Evolutionary conservation across 768 basidiomycete genomes (phyloP).

Genomic region (Lyophyllum shimeji): DNA sequence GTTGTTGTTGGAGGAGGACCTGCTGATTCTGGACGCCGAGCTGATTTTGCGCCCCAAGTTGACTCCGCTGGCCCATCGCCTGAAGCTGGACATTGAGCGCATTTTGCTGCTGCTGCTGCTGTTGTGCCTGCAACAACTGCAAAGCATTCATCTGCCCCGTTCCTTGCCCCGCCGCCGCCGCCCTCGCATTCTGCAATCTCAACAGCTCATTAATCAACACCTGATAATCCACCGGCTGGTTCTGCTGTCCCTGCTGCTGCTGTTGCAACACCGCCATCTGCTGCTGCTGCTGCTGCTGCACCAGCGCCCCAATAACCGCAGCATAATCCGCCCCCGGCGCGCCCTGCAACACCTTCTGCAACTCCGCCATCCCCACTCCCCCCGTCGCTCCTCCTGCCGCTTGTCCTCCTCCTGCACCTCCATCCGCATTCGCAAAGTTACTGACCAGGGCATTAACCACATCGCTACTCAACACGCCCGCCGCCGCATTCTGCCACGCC

Average conservation of each 20-base stretch:
- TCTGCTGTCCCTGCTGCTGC: background rate
- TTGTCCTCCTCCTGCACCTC: too few species aligned
- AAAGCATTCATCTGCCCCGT: conserved; percentile 4
- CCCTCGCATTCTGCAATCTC: conserved; percentile 16
- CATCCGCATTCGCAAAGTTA: conserved; percentile 18
- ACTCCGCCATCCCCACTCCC: conserved; percentile 15
- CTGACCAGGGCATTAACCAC: background rate
- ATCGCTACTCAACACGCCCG: conserved; percentile 14
- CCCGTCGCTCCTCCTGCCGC: conserved; percentile 6
- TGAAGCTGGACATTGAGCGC: background rate
- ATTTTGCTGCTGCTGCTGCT: background rate
- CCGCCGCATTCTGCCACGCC: background rate
- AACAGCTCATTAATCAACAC: conserved; percentile 19
- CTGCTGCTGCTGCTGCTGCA: conserved; percentile 17
- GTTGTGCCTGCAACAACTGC: conserved; percentile 6
- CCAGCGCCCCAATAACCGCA: conserved; percentile 29
- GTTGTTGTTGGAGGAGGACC: conserved; percentile 3
- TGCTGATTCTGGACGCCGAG: background rate
- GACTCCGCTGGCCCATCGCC: background rate
- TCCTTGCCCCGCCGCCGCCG: conserved; percentile 8
- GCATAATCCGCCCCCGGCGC: conserved; percentile 32
- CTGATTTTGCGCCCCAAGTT: background rate
- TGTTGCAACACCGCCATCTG: conserved; percentile 6
- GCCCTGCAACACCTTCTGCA: conserved; percentile 32
- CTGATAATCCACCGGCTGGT: conserved; percentile 18